phyloP scores from a whole-genome alignment of 2,329 filamentous ascomycete genomes.

The Epicoccum nigrum region DNA sequence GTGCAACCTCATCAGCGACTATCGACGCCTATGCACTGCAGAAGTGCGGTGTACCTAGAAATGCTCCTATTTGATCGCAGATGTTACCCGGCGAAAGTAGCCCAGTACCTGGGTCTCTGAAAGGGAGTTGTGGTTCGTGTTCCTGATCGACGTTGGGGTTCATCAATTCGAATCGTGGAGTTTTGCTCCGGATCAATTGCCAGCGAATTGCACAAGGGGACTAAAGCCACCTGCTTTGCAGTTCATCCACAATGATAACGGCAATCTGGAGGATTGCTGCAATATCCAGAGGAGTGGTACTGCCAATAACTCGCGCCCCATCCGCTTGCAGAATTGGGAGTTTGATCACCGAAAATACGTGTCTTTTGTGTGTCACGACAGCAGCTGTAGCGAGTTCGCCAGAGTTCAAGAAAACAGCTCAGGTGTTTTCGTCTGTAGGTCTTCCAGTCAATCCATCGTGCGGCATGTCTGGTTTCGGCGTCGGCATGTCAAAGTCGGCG shows the following conservation, averaged over 20 bases:
- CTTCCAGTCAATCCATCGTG: slow-evolving; percentile 8
- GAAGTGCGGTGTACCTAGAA: background rate
- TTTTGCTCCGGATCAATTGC: slow-evolving; percentile 3
- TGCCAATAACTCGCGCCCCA: slow-evolving; percentile 2
- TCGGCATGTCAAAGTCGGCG: slow-evolving; percentile 25
- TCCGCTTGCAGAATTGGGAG: background rate
- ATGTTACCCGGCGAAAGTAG: slow-evolving; percentile 4
- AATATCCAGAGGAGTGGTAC: slow-evolving; percentile 1
- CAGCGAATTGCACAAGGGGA: slow-evolving; percentile 10
- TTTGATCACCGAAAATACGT: background rate
- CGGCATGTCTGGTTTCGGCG: slow-evolving; percentile 20
- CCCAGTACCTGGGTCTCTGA: slow-evolving; percentile 1
- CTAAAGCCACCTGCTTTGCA: background rate
- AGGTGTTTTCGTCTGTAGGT: background rate
- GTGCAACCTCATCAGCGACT: background rate
- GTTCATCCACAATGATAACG: background rate
- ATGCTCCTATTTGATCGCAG: background rate
- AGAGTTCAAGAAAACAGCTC: background rate
- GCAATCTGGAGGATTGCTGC: background rate
- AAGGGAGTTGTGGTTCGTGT: slow-evolving; percentile 6
- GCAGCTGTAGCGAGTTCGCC: background rate
- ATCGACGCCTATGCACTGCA: background rate
- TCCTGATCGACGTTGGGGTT: slow-evolving; percentile 15
- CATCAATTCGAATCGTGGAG: slow-evolving; percentile 7
- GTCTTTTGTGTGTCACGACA: background rate